Base-by-base conservation (phyloP, 345 rosid species). In the Luvunga scandens region DNA sequence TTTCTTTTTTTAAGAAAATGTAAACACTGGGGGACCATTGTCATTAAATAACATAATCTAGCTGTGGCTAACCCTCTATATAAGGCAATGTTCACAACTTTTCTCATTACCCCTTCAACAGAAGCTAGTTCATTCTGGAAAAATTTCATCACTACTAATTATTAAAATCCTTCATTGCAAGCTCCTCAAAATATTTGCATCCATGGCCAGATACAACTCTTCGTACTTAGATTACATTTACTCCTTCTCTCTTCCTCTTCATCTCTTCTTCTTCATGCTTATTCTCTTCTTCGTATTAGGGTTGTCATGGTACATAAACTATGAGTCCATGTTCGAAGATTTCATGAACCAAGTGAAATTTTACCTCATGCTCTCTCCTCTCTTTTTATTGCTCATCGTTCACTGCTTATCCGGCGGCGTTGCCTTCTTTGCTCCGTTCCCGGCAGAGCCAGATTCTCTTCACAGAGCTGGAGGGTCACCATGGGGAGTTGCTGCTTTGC, bases 381-480 rank as follows among this genome's bases (percentile, higher is more conserved):
- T 91, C 2, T 9, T 86, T 4, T 69, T 91, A 7, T 85, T 90
- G 30, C 84, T 91, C 1, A 24, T 81, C 33, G 78, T 90, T 25
- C 90, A 84, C 71, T 80, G 78, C 78, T n/a, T 85, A 0, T 84
- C 92, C 4, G 71, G 77, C 1, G 50, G 80, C 0, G 60, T 84
- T 28, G 48, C 80, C 7, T 38, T 76, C 66, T 65, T 79, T 4
- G 3, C 69, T 7, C 88, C 87, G 0, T 74, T 73, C 0, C 86
- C 87, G 9, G 19, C 30, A 0, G 84, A 85, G 84, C 81, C 50
- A 71, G 91, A 91, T 31, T 85, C 91, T 1, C 74, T 89, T 30
- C 95, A 89, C 62, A 61, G 89, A 31, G 91, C 88, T 2, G 93
- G 92, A 45, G 92, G 85, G 6, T 84, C 91, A 6, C 90, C 93